Evolutionary conservation across 2,329 filamentous ascomycete species (phyloP).

Genomic region (Helminthosporium solani): DNA sequence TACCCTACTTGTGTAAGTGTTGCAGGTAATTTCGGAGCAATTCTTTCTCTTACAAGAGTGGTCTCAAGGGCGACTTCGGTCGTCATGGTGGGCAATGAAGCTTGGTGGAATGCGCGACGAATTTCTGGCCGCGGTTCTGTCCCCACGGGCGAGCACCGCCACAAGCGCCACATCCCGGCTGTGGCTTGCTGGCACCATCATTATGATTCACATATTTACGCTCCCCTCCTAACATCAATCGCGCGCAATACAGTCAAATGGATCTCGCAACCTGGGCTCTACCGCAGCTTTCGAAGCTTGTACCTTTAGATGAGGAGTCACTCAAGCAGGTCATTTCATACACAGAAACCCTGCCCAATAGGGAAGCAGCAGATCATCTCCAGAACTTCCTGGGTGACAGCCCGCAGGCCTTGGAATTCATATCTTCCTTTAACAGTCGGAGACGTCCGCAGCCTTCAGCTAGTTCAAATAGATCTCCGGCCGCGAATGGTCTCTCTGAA

Average conservation of each 20-base stretch:
- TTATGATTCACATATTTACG: slow-evolving; percentile 19
- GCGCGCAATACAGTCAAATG: slow-evolving; percentile 24
- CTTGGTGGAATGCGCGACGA: slow-evolving; percentile 2
- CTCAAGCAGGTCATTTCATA: slow-evolving; percentile 84
- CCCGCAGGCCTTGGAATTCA: slow-evolving; percentile 70
- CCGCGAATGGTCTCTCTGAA: slow-evolving; percentile 25
- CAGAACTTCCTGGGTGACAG: slow-evolving; percentile 86
- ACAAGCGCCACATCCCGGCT: slow-evolving; percentile 19
- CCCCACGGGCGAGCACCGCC: slow-evolving; percentile 7
- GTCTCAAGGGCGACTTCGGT: slow-evolving; percentile 82
- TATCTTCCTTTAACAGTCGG: slow-evolving; percentile 71
- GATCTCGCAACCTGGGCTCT: slow-evolving; percentile 58
- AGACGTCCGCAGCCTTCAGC: slow-evolving; percentile 43
- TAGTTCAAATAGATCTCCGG: slow-evolving; percentile 14
- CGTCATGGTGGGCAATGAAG: slow-evolving; percentile 23
- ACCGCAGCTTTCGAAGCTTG: slow-evolving; percentile 72
- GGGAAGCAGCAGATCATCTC: slow-evolving; percentile 79
- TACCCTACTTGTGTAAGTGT: slow-evolving; percentile 59
- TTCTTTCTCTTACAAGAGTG: slow-evolving; percentile 64
- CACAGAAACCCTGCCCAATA: slow-evolving; percentile 71
- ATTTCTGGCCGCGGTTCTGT: slow-evolving; percentile 21
- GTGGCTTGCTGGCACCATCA: slow-evolving; percentile 11
- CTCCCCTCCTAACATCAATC: background rate
- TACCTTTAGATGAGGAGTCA: slow-evolving; percentile 83
- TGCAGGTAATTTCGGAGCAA: background rate